Evolutionary conservation across 1,284 basidiomycete species (phyloP).

Genomic region (Cerioporus squamosus): DNA sequence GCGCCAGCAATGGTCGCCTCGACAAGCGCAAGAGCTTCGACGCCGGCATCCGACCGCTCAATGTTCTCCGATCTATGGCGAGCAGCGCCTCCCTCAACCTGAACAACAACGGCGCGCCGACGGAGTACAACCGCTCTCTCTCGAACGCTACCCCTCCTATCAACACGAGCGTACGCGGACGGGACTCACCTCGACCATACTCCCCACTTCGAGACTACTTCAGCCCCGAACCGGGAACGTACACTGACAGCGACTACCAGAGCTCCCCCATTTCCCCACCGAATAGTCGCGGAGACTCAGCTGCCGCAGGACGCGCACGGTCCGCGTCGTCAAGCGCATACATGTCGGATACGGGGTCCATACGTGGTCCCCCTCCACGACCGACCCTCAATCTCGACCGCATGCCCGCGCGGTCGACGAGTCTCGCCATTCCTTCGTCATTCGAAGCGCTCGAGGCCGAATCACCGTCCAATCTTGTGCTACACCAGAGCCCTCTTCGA

Average conservation of each 20-base stretch:
- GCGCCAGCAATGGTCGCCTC: constrained; percentile 25
- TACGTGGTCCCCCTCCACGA: constrained; percentile 21
- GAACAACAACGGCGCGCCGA: constrained; percentile 33
- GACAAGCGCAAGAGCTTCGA: constrained; percentile 63
- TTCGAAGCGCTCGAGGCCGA: constrained; percentile 26
- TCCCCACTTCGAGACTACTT: constrained; percentile 42
- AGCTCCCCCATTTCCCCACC: constrained; percentile 21
- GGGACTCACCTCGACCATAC: constrained; percentile 33
- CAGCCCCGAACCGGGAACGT: constrained; percentile 18
- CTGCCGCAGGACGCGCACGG: constrained; percentile 25
- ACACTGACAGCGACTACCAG: constrained; percentile 17
- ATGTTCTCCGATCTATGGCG: constrained; percentile 40
- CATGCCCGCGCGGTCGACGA: constrained; percentile 30
- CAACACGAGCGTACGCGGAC: constrained; percentile 17
- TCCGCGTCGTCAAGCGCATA: constrained; percentile 33
- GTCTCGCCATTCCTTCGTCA: constrained; percentile 27
- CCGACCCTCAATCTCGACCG: constrained; percentile 31
- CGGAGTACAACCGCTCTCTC: constrained; percentile 33
- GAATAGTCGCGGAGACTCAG: constrained; percentile 10
- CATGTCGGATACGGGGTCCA: constrained; percentile 3
- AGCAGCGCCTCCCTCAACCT: constrained; percentile 28
- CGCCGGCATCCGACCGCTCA: constrained; percentile 56
- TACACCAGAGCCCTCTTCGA: constrained; percentile 17
- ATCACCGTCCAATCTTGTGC: constrained; percentile 19
- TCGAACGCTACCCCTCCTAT: constrained; percentile 10